phyloP scores from a whole-genome alignment of 352 stramenopile genomes.

The Thalassiosira mediterranea region DNA sequence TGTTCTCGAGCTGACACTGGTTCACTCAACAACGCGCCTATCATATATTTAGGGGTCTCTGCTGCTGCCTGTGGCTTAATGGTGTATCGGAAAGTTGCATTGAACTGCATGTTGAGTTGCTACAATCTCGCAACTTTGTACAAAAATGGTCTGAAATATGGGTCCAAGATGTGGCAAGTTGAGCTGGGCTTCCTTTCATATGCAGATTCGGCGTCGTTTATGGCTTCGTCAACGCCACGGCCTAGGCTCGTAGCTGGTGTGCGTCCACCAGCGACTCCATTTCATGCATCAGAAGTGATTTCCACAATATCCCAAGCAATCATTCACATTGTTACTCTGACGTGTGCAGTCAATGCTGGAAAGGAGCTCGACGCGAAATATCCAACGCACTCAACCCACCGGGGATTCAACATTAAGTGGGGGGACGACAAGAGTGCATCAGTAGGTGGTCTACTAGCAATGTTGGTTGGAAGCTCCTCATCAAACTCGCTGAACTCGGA shows the following conservation, averaged over 20 bases:
- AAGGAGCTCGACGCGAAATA: slow-evolving; percentile 34
- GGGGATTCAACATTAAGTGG: slow-evolving; percentile 32
- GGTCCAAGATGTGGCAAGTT: slow-evolving; percentile 63
- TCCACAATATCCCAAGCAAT: slow-evolving; percentile 53
- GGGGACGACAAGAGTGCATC: slow-evolving; percentile 12
- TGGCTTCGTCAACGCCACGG: slow-evolving; percentile 50
- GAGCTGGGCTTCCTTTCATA: slow-evolving; percentile 44
- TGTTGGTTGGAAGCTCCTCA: slow-evolving; percentile 15
- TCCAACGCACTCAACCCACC: neutral
- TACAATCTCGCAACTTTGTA: slow-evolving; percentile 67
- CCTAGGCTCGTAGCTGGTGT: slow-evolving; percentile 43
- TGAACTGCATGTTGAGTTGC: slow-evolving; percentile 60
- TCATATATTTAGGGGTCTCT: too few relatives aligned
- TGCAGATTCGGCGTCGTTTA: slow-evolving; percentile 36
- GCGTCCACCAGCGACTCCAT: slow-evolving; percentile 57
- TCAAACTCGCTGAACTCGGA: slow-evolving; percentile 7
- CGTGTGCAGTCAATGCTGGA: slow-evolving; percentile 38
- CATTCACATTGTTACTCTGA: slow-evolving; percentile 57
- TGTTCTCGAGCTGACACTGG: too few relatives aligned
- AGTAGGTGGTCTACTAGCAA: slow-evolving; percentile 27
- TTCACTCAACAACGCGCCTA: too few relatives aligned
- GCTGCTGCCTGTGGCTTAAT: slow-evolving; percentile 52
- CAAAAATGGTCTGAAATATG: slow-evolving; percentile 64
- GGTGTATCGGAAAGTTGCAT: slow-evolving; percentile 54
- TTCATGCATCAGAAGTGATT: slow-evolving; percentile 44